Evolutionary conservation across 208 protist species (phyloP).

Genomic region (Trypanosomatidae sp.): DNA sequence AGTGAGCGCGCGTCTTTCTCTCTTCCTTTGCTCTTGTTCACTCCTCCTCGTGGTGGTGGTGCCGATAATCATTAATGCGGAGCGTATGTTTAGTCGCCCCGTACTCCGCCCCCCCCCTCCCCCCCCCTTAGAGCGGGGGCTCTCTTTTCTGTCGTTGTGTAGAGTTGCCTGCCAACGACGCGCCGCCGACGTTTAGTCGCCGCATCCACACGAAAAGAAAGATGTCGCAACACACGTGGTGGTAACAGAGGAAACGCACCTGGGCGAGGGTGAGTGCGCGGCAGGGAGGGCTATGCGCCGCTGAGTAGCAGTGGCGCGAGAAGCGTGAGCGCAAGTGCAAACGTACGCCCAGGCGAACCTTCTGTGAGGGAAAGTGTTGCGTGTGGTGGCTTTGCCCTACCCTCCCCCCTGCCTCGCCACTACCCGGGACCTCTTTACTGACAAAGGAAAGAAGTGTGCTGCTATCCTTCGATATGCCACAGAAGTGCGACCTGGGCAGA

Average conservation of each 20-base stretch:
- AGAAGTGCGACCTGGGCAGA: neutral
- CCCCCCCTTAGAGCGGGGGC: neutral
- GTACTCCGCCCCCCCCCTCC: neutral
- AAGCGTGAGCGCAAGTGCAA: neutral
- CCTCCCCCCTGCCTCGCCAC: neutral
- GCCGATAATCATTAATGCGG: neutral
- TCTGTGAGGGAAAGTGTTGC: neutral
- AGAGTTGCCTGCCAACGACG: neutral
- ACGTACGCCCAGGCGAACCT: neutral
- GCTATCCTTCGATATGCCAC: neutral
- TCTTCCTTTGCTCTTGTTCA: neutral
- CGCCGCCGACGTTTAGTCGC: neutral
- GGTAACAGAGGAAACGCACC: neutral
- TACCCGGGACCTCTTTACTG: neutral
- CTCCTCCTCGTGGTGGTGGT: neutral
- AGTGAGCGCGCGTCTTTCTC: neutral
- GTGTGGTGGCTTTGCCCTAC: neutral
- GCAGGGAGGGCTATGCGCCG: too few species aligned
- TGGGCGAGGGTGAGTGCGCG: neutral
- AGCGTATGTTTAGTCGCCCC: neutral
- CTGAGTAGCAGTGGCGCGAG: neutral
- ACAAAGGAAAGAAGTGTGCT: neutral
- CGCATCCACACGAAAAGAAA: neutral
- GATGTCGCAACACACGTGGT: neutral
- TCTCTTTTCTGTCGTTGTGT: neutral